Conservation (phyloP, 192 early-diverging fungal genomes). For the Coemansia biformis region DNA sequence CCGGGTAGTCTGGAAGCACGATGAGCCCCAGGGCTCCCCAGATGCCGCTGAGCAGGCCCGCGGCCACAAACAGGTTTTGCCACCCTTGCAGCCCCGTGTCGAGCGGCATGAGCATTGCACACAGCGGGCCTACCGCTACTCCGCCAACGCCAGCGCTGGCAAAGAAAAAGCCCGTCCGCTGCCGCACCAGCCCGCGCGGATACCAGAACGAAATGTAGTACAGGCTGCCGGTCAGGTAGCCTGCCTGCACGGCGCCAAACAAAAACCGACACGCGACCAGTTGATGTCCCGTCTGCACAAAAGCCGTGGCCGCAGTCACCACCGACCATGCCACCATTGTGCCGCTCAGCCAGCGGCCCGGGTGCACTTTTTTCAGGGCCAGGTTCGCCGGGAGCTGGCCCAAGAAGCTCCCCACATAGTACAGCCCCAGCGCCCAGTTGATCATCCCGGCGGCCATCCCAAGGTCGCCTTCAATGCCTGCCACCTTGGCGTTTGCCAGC, state of each 20-base stretch:
- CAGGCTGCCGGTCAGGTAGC: constrained; percentile 39
- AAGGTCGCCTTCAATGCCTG: constrained; percentile 29
- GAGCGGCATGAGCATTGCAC: constrained; percentile 16
- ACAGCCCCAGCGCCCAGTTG: constrained; percentile 29
- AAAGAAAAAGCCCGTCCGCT: constrained; percentile 43
- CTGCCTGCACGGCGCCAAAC: constrained; percentile 44
- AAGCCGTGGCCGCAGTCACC: constrained; percentile 22
- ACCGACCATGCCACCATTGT: constrained; percentile 33
- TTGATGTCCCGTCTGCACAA: constrained; percentile 8
- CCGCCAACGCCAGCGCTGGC: constrained; percentile 36
- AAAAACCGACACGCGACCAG: constrained; percentile 25
- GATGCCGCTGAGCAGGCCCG: constrained; percentile 18
- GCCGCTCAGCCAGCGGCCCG: constrained; percentile 32
- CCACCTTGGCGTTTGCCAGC: constrained; percentile 35
- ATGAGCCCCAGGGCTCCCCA: constrained; percentile 32
- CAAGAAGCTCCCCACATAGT: constrained; percentile 43
- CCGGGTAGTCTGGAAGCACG: constrained; percentile 37
- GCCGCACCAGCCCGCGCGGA: constrained; percentile 29
- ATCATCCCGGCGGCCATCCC: constrained; percentile 27
- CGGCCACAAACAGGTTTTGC: constrained; percentile 34
- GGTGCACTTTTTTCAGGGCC: constrained; percentile 27
- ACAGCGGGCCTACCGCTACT: constrained; percentile 36
- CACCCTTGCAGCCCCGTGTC: constrained; percentile 10
- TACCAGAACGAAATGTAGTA: constrained; percentile 51
- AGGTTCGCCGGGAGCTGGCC: constrained; percentile 47